Percentiles rank a stretch among this genome's conserved stretches.
Conservation (phyloP, 2,329 filamentous ascomycete species). For the Cadophora gregata region DNA sequence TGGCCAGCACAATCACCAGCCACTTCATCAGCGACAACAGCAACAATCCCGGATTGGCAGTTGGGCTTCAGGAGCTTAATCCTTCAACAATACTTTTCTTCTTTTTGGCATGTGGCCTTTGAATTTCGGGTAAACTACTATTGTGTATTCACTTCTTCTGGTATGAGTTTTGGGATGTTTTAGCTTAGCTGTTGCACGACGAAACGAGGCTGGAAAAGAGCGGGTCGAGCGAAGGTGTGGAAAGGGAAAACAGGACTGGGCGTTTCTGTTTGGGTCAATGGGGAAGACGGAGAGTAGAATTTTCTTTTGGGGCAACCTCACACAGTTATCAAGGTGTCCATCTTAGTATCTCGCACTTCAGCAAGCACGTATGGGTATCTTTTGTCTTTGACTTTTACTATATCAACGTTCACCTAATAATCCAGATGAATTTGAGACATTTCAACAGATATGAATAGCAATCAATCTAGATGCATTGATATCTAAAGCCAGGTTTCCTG, state of each 20-base stretch:
- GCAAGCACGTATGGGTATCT: not conserved
- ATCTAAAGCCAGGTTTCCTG: not conserved
- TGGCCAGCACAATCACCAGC: constrained; percentile 25
- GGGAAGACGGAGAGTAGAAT: not conserved
- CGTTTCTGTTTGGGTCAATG: not conserved
- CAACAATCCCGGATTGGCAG: constrained; percentile 19
- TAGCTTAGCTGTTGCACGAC: constrained; percentile 1
- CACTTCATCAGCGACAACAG: constrained; percentile 26
- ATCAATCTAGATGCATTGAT: not conserved
- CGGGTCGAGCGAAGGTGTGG: not conserved
- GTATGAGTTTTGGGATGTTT: constrained; percentile 17
- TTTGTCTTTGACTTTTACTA: not conserved
- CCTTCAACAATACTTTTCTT: not conserved
- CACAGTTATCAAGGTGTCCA: not conserved
- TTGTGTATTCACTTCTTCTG: constrained; percentile 17
- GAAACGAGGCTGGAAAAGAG: not conserved
- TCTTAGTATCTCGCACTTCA: not conserved
- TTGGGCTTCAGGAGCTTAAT: constrained; percentile 22
- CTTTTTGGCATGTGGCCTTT: not conserved
- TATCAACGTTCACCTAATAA: not conserved
- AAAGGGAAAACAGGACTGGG: not conserved
- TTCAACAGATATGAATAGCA: not conserved
- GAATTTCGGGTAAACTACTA: not conserved
- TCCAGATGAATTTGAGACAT: not conserved
- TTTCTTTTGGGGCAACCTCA: not conserved